Evolutionary conservation across 1,284 basidiomycete genomes (phyloP).

Genomic region (Ceratobasidium theobromae): DNA sequence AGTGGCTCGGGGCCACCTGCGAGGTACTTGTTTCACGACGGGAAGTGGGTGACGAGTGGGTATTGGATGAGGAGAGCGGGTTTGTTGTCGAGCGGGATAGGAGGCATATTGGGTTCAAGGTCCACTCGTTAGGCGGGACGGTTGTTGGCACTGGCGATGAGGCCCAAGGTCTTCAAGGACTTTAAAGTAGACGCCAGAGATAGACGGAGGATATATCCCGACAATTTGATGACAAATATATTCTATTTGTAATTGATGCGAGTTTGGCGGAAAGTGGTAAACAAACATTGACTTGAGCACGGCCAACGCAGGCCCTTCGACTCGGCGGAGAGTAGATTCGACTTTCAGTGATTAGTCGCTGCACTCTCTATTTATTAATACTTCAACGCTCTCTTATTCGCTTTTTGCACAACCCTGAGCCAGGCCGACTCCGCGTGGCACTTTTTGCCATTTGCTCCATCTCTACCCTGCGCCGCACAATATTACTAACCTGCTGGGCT

Average conservation of each 20-base stretch:
- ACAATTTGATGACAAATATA: not conserved
- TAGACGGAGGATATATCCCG: no score
- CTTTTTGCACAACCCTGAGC: slow-evolving; percentile 15
- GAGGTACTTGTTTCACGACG: slow-evolving; percentile 8
- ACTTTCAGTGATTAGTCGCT: not conserved
- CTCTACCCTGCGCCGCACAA: slow-evolving; percentile 23
- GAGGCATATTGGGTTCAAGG: slow-evolving; percentile 23
- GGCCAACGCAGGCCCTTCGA: not conserved
- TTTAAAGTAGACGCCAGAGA: slow-evolving; percentile 1
- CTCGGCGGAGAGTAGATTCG: not conserved
- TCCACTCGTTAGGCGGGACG: not conserved
- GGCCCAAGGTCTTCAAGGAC: slow-evolving; percentile 21
- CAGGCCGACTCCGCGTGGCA: slow-evolving; percentile 22
- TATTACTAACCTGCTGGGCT: not conserved
- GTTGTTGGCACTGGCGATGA: slow-evolving; percentile 24
- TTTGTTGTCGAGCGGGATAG: slow-evolving; percentile 15
- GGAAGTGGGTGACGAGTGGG: slow-evolving; percentile 16
- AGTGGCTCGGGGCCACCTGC: slow-evolving; percentile 33
- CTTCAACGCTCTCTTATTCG: not conserved
- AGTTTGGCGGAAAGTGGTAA: not conserved
- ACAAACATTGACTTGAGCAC: not conserved
- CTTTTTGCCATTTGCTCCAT: not conserved
- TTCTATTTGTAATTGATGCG: slow-evolving; percentile 1
- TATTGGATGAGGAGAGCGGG: slow-evolving; percentile 15
- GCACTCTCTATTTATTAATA: slow-evolving; percentile 1